Evolutionary conservation across 192 early-diverging fungal species (phyloP), one percentile per base, ranked within the genome.

Genomic region (Coemansia sp.): DNA sequence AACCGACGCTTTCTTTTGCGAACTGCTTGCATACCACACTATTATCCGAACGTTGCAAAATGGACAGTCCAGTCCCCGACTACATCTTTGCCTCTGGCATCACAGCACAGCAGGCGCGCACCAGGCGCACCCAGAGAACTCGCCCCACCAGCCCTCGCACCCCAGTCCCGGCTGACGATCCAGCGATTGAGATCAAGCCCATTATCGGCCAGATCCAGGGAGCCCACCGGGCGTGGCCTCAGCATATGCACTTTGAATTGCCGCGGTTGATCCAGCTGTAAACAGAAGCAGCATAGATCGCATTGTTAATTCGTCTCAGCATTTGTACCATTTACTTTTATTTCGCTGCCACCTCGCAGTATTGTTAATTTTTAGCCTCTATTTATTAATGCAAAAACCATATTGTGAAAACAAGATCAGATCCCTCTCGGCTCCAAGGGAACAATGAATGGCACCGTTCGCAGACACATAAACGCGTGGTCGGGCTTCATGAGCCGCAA

Each of bases 81-180:
- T 81, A 73, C 36, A 73, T 81, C 19, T 73, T 81, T 23, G 70
- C 71, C 61, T 81, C 79, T 14, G 79, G 74, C 17, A 48, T 81
- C 57, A 64, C 64, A 42, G 79, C 79, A 19, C 79, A 81, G 62
- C 79, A 73, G 55, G 66, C 74, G 7, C 79, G 79, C 62, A 70
- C 41, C 54, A 73, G 49, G 56, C 79, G 73, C 50, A 15, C 53
- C 10, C 53, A 53, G n/a, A 17, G 55, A 5, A 59, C 59, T 41
- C 73, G 74, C 20, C 65, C 64, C 13, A 43, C 67, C 52, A 73
- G 61, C 46, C 62, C 73, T 4, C 73, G 67, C 33, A 56, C 66
- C 60, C 17, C 36, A 14, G 45, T 59, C 17, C 63, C 59, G 17
- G 42, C 15, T 56, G 48, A 42, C 56, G 23, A 58, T 8, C 69